These are phyloP conservation scores for Infundibulicybe gibba DNA, from an alignment of 768 basidiomycete species.

Conservation along the genomic window DNA sequence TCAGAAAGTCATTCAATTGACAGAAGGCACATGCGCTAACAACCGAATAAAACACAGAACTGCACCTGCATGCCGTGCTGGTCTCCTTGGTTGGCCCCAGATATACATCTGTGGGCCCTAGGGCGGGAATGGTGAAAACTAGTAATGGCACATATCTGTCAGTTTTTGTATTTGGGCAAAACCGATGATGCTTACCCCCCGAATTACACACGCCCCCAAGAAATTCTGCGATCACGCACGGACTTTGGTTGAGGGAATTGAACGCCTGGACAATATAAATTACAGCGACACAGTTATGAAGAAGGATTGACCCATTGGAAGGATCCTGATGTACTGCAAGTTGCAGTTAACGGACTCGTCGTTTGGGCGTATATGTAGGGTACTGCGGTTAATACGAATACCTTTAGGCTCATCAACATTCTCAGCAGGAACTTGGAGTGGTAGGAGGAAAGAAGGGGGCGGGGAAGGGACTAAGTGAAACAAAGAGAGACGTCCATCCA, in stretches of 20 bases:
- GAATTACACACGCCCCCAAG: slow-evolving; percentile 37
- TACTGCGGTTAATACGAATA: too few relatives aligned
- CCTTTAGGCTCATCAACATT: too few relatives aligned
- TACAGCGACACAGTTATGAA: not conserved
- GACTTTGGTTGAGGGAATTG: slow-evolving; percentile 35
- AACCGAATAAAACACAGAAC: slow-evolving; percentile 49
- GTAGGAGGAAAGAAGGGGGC: too few relatives aligned
- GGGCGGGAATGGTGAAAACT: slow-evolving; percentile 33
- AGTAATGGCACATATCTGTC: slow-evolving; percentile 2
- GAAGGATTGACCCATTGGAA: slow-evolving; percentile 5
- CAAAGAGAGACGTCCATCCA: too few relatives aligned
- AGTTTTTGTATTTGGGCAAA: not conserved
- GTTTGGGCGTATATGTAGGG: too few relatives aligned
- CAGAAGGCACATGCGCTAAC: slow-evolving; percentile 49
- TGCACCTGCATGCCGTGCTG: slow-evolving; percentile 46
- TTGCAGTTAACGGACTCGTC: not conserved
- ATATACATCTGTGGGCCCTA: slow-evolving; percentile 26
- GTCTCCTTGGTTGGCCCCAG: slow-evolving; percentile 27
- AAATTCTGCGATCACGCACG: slow-evolving; percentile 40
- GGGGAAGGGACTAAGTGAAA: too few relatives aligned
- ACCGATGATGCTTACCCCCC: slow-evolving; percentile 21
- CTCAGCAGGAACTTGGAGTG: too few relatives aligned
- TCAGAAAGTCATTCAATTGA: slow-evolving; percentile 30
- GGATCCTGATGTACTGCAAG: not conserved
- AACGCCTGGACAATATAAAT: slow-evolving; percentile 23